phyloP scores from a whole-genome alignment of 1,284 basidiomycete species.

The Papiliotrema flavescens region DNA sequence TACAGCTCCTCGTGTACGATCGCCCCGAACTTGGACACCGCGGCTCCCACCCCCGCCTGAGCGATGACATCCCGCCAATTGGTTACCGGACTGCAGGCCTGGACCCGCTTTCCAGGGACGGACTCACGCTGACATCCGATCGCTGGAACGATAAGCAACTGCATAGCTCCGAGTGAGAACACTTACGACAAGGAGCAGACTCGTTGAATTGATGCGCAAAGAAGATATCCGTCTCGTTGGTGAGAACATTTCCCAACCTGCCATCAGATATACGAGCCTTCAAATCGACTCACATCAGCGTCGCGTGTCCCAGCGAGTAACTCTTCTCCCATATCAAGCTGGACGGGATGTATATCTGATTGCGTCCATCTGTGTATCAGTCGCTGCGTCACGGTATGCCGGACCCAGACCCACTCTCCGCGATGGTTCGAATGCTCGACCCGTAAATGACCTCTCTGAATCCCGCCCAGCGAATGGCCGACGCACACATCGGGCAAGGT shows the following conservation, averaged over 20 bases:
- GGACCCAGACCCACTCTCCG: conserved; percentile 16
- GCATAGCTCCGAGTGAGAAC: neutral
- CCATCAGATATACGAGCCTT: neutral
- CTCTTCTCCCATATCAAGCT: conserved; percentile 26
- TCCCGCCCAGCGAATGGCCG: conserved; percentile 28
- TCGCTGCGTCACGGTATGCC: neutral
- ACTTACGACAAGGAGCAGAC: conserved; percentile 24
- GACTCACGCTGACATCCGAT: conserved; percentile 16
- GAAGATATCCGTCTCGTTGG: conserved; percentile 28
- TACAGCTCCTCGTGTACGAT: conserved; percentile 2
- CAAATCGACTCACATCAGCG: conserved; percentile 15
- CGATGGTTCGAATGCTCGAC: conserved; percentile 23
- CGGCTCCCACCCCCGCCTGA: conserved; percentile 21
- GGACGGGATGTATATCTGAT: conserved; percentile 29
- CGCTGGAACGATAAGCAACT: conserved; percentile 6
- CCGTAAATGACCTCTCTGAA: conserved; percentile 35
- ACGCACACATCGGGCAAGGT: conserved; percentile 32
- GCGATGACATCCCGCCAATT: conserved; percentile 19
- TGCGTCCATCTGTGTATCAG: conserved; percentile 15
- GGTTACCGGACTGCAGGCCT: conserved; percentile 17
- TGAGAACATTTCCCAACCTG: conserved; percentile 28
- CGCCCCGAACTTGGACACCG: conserved; percentile 2
- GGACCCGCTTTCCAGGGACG: conserved; percentile 16
- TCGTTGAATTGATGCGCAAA: conserved; percentile 32
- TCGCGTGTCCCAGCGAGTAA: conserved; percentile 27